A percentile compares a stretch with the other conserved stretches of the same genome.
Evolutionary conservation across 208 protist species (phyloP).

Genomic region (Crithidia bombi): DNA sequence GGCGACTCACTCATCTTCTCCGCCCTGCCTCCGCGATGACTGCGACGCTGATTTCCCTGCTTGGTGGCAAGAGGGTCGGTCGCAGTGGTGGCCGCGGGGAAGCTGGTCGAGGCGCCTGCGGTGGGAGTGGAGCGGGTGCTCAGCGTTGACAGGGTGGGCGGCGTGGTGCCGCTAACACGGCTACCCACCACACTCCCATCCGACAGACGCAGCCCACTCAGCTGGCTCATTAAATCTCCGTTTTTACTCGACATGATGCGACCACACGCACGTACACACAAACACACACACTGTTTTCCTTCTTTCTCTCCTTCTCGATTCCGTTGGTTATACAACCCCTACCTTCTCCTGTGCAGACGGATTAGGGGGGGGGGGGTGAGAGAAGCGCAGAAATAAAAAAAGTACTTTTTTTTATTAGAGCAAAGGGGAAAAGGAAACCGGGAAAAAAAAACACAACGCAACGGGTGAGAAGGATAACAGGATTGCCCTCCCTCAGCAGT

Average conservation of each 20-base stretch:
- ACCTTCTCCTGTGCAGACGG: too few relatives aligned
- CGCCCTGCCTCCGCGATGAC: neutral
- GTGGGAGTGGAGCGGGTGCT: constrained; percentile 17
- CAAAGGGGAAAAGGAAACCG: too few relatives aligned
- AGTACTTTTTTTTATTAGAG: too few relatives aligned
- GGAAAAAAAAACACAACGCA: too few relatives aligned
- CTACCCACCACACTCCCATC: constrained; percentile 41
- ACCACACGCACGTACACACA: neutral
- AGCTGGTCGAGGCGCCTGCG: constrained; percentile 23
- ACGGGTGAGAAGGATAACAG: too few relatives aligned
- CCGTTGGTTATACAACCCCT: too few relatives aligned
- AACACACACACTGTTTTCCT: too few relatives aligned
- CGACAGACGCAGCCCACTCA: constrained; percentile 50
- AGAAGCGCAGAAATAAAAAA: too few relatives aligned
- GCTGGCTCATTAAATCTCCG: constrained; percentile 40
- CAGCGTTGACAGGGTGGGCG: constrained; percentile 21
- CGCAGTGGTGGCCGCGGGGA: constrained; percentile 8
- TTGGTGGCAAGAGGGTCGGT: constrained; percentile 3
- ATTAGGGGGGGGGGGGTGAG: too few relatives aligned
- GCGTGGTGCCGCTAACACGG: constrained; percentile 30
- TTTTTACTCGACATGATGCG: constrained; percentile 21
- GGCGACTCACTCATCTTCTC: constrained; percentile 16
- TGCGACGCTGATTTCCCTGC: constrained; percentile 24
- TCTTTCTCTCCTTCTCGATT: neutral
- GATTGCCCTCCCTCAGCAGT: too few relatives aligned